Conservation (phyloP, 768 basidiomycete species). For the Calocera cornea region DNA sequence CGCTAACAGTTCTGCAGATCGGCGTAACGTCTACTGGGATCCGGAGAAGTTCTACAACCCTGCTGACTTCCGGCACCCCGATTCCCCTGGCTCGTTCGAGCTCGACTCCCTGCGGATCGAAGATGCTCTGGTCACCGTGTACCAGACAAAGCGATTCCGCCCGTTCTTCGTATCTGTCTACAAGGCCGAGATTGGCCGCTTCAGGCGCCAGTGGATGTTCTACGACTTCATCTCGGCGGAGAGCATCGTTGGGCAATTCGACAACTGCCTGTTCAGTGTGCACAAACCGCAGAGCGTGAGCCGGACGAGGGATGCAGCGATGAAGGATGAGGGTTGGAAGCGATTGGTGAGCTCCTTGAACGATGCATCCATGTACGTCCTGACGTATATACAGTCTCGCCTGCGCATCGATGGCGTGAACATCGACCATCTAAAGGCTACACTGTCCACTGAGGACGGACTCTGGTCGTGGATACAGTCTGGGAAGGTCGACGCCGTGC, state of each 20-base stretch:
- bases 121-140: conserved; percentile 84
- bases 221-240: conserved; percentile 92
- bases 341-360: conserved; percentile 57
- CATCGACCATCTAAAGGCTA: conserved; percentile 84
- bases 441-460: conserved; percentile 57
- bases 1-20: conserved; percentile 38
- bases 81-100: conserved; percentile 76
- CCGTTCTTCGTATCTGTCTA: conserved; percentile 90
- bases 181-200: conserved; percentile 67
- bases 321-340: conserved; percentile 71
- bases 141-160: conserved; percentile 84
- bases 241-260: conserved; percentile 91
- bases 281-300: conserved; percentile 95
- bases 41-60: conserved; percentile 69
- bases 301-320: conserved; percentile 70
- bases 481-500: conserved; percentile 89
- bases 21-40: conserved; percentile 76
- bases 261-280: conserved; percentile 92
- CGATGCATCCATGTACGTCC: conserved; percentile 6
- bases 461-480: conserved; percentile 97
- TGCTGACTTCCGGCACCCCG: conserved; percentile 59
- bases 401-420: conserved; percentile 94
- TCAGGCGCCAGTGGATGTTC: conserved; percentile 90
- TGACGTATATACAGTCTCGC: conserved; percentile 48
- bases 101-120: conserved; percentile 80